phyloP scores from a whole-genome alignment of 73 alveolate genomes.

The Symbiodinium pilosum region DNA sequence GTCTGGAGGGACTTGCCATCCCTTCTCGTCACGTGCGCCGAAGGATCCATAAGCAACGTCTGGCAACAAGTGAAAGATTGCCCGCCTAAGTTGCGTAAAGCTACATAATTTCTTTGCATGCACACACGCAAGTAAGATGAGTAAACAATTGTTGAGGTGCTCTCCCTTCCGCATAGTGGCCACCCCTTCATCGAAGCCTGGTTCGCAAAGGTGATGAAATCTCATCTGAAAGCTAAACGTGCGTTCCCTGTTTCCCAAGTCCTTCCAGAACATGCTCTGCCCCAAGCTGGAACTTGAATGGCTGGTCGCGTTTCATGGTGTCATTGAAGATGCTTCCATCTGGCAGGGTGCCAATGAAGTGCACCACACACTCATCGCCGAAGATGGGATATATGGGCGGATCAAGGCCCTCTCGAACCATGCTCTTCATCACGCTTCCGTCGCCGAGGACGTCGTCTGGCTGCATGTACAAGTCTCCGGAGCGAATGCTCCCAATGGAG shows the following conservation, averaged over 20 bases:
- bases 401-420: slow-evolving; percentile 58
- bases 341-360: slow-evolving; percentile 79
- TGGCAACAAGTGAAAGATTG: slow-evolving; percentile 22
- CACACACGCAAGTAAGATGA: background rate
- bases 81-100: slow-evolving; percentile 6
- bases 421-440: slow-evolving; percentile 72
- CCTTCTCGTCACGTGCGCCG: slow-evolving; percentile 61
- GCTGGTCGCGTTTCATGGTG: slow-evolving; percentile 81
- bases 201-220: background rate
- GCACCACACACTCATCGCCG: slow-evolving; percentile 70
- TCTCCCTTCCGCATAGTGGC: slow-evolving; percentile 93
- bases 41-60: slow-evolving; percentile 64
- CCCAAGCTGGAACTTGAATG: slow-evolving; percentile 55
- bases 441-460: slow-evolving; percentile 65
- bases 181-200: slow-evolving; percentile 69
- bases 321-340: slow-evolving; percentile 72
- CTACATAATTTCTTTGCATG: background rate
- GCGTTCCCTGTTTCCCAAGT: background rate
- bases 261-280: slow-evolving; percentile 86
- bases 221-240: background rate
- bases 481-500: background rate
- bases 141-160: background rate
- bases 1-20: slow-evolving; percentile 89
- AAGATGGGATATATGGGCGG: slow-evolving; percentile 52
- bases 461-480: no score